Percentiles rank a stretch among this genome's conserved stretches.
These are phyloP conservation scores for Diaporthe sp. DNA, from an alignment of 2,329 filamentous ascomycete genomes.

Conservation along the genomic window DNA sequence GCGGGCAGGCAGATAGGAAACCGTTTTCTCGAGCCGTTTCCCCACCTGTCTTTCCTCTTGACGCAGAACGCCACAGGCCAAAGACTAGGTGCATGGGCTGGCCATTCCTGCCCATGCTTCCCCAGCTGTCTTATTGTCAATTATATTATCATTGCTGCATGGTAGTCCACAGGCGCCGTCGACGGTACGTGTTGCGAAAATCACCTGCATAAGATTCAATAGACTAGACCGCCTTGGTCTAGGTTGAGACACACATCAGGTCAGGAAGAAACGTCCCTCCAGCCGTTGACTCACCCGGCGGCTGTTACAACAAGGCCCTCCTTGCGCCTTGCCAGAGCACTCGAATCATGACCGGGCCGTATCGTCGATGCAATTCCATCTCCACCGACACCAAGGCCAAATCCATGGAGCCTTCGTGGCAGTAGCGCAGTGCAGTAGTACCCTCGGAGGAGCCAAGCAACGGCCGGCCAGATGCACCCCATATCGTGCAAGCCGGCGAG, in stretches of 20 bases:
- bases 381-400: background rate
- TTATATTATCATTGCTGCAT: background rate
- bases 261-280: background rate
- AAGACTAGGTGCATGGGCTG: background rate
- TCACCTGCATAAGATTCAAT: slow-evolving; percentile 28
- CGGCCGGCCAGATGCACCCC: background rate
- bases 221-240: slow-evolving; percentile 9
- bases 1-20: background rate
- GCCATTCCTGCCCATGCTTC: background rate
- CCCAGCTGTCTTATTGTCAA: background rate
- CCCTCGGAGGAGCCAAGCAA: background rate
- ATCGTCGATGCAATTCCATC: background rate
- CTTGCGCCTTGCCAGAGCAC: background rate
- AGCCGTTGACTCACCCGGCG: slow-evolving; percentile 16
- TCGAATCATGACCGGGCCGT: background rate
- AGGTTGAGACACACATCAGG: slow-evolving; percentile 1
- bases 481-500: background rate
- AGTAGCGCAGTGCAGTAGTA: background rate
- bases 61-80: background rate
- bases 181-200: slow-evolving; percentile 1
- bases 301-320: background rate
- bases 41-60: background rate
- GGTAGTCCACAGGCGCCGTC: background rate
- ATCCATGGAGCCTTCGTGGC: background rate
- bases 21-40: slow-evolving; percentile 11